Base-by-base conservation (phyloP, 768 basidiomycete genomes). In the Panellus pusillus region DNA sequence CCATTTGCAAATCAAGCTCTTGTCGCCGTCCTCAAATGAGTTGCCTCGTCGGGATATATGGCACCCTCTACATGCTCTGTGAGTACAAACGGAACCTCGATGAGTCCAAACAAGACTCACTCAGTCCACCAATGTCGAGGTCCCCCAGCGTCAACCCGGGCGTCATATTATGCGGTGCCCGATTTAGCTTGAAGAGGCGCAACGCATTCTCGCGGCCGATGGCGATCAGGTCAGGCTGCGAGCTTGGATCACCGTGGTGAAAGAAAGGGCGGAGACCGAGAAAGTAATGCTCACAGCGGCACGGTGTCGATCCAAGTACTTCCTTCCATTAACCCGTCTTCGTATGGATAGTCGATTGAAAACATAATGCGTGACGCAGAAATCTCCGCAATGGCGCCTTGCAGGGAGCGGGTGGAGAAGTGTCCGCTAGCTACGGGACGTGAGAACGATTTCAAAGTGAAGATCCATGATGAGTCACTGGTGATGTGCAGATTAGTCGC, bases 281-380 rank as follows among this genome's bases (percentile, higher is more conserved):
- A 24, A 24, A 24, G 3, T 24, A 24, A 24, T 24, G 24, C 54
- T 24, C 20, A 61, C 59, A 62, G 35, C 9, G 61, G 61, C 3
- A 54, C 37, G 18, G 20, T 42, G 29, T 62, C 61, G 36, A 62
- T 53, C 61, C 61, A 62, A 15, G 47, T 50, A 20, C 61, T 58
- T 1, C 61, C 61, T 38, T 62, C 61, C 57, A 58, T 59, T 20
- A 62, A 40, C 3, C 57, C 54, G 40, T 59, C 57, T 38, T 62
- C 61, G 31, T 62, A 62, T 9, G 61, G 61, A 36, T 58, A 62
- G 42, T 62, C 61, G 48, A 62, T 56, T 17, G 60, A 61, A 35
- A 57, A 57, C 53, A 57, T 61, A 8, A 58, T 61, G 2, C 57
- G 51, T 5, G 50, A 52, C 1, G 59, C 15, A 5, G 55, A 53